Percentiles rank a stretch among this genome's conserved stretches.
These are phyloP conservation scores for Populus tomentosa DNA, from an alignment of 441 rosid species.

Conservation along the genomic window DNA sequence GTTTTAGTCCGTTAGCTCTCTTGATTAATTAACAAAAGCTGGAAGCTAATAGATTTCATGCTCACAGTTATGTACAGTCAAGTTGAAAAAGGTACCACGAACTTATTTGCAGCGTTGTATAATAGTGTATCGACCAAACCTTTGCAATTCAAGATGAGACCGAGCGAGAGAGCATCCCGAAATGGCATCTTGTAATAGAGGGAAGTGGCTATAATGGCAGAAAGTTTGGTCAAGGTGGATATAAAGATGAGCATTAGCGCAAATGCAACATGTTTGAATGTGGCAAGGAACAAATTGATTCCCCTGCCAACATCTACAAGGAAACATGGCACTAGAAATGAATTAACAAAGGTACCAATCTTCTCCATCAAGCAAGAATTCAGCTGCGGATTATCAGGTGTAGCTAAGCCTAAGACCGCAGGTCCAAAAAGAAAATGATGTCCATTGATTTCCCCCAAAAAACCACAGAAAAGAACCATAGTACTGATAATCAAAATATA, in stretches of 20 bases:
- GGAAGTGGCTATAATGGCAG: slow-evolving; percentile 24
- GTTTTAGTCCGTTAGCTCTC: not conserved
- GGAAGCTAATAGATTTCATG: not conserved
- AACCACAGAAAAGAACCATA: slow-evolving; percentile 20
- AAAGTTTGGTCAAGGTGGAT: slow-evolving; percentile 20
- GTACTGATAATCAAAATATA: slow-evolving; percentile 18
- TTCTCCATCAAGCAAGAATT: slow-evolving; percentile 33
- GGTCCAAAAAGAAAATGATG: slow-evolving; percentile 33
- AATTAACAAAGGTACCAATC: slow-evolving; percentile 30
- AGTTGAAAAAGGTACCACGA: slow-evolving; percentile 11
- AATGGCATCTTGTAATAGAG: slow-evolving; percentile 33
- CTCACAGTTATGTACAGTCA: not conserved
- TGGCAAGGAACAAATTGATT: slow-evolving; percentile 10
- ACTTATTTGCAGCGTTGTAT: slow-evolving; percentile 20
- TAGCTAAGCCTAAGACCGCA: slow-evolving; percentile 28
- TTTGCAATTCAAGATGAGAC: slow-evolving; percentile 32
- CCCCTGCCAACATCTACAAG: slow-evolving; percentile 29
- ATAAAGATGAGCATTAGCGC: slow-evolving; percentile 17
- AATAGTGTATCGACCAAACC: slow-evolving; percentile 40
- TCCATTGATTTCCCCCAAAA: slow-evolving; percentile 25
- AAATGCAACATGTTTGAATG: not conserved
- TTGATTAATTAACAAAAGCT: not conserved
- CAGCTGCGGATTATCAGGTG: slow-evolving; percentile 35
- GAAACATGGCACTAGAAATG: slow-evolving; percentile 38
- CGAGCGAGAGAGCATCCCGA: slow-evolving; percentile 35